Evolutionary conservation across 73 alveolate species (phyloP).

Genomic region (Paraurostyla sp.): DNA sequence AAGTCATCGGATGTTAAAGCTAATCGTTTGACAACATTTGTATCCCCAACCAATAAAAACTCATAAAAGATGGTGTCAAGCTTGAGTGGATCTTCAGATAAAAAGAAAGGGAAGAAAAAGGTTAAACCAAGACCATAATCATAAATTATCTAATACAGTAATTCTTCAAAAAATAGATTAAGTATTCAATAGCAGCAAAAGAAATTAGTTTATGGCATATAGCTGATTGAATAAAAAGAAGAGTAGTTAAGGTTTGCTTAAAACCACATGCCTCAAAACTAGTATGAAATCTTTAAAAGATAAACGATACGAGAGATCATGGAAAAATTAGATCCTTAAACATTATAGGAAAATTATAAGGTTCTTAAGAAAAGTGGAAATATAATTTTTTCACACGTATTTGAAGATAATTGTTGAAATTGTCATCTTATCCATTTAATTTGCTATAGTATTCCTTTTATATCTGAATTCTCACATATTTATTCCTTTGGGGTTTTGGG

Average conservation of each 20-base stretch:
- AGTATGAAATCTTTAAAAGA: neutral
- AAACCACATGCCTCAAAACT: neutral
- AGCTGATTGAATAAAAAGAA: neutral
- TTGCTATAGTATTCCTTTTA: no score
- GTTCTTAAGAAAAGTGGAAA: neutral
- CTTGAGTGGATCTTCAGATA: no score
- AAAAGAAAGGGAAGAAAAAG: neutral
- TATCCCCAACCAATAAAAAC: no score
- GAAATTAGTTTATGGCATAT: neutral
- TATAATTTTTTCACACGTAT: no score
- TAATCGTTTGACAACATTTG: no score
- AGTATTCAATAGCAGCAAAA: neutral
- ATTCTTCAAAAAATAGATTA: neutral
- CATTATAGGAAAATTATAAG: neutral
- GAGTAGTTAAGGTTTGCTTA: neutral
- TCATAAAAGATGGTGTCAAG: no score
- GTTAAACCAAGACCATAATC: conserved; percentile 15
- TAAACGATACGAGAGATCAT: neutral
- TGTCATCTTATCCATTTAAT: no score
- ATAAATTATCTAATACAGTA: neutral
- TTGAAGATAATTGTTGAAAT: no score
- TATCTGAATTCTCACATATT: no score
- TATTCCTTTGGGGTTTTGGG: no score
- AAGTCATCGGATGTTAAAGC: no score
- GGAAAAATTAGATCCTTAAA: neutral